Conservation (phyloP, 2,329 filamentous ascomycete species). For the Ampelomyces quisqualis region DNA sequence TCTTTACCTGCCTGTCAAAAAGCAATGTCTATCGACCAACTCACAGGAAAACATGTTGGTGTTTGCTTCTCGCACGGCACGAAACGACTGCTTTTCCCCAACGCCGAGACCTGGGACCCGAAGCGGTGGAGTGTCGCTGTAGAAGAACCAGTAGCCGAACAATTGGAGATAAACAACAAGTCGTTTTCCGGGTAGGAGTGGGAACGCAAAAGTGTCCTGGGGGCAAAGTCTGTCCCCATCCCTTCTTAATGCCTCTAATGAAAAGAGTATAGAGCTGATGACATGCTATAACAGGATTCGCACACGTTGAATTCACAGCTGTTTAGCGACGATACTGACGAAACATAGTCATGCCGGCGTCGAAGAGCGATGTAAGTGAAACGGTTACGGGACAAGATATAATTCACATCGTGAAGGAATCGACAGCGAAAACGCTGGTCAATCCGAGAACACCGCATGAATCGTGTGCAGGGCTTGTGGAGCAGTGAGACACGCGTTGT, state of each 20-base stretch:
- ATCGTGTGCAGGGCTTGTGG: constrained; percentile 10
- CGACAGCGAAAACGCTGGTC: neutral
- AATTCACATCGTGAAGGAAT: neutral
- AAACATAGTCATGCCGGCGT: constrained; percentile 1
- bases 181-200: constrained; percentile 43
- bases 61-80: constrained; percentile 32
- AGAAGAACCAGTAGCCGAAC: constrained; percentile 1
- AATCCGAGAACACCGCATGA: constrained; percentile 5
- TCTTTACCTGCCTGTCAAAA: too few relatives aligned
- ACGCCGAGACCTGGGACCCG: constrained; percentile 29
- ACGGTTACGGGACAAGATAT: constrained; percentile 1
- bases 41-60: constrained; percentile 37
- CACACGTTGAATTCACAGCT: constrained; percentile 44
- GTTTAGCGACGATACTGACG: constrained; percentile 39
- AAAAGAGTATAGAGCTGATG: neutral
- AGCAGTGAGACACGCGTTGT: constrained; percentile 3
- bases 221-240: constrained; percentile 16
- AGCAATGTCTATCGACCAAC: constrained; percentile 25
- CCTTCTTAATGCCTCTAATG: neutral
- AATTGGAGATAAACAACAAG: constrained; percentile 3
- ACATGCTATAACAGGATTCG: constrained; percentile 47
- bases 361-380: constrained; percentile 1
- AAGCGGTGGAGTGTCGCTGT: constrained; percentile 34
- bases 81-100: constrained; percentile 43
- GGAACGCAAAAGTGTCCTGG: constrained; percentile 54